These are phyloP conservation scores for Rhodamnia rubescens DNA, from an alignment of 345 rosid species.

Conservation along the genomic window DNA sequence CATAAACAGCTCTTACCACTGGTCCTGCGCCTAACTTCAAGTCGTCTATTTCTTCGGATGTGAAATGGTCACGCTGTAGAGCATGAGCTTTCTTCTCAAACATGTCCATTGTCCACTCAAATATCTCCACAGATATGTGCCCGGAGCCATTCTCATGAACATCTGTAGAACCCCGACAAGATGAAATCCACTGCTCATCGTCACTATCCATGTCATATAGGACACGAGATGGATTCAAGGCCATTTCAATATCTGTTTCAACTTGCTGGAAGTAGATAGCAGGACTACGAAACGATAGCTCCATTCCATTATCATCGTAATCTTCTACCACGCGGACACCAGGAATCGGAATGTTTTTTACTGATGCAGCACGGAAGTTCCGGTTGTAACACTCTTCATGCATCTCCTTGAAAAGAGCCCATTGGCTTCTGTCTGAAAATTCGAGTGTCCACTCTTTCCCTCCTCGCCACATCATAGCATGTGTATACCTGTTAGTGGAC, in stretches of 20 bases:
- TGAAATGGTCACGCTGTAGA: constrained; percentile 55
- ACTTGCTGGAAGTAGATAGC: constrained; percentile 63
- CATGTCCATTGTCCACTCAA: constrained; percentile 78
- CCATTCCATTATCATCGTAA: constrained; percentile 32
- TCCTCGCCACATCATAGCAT: constrained; percentile 99
- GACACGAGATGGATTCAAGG: constrained; percentile 62
- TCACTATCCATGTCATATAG: constrained; percentile 97
- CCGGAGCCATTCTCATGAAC: constrained; percentile 16
- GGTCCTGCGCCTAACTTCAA: constrained; percentile 46
- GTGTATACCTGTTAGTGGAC: constrained; percentile 79
- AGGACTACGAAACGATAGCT: constrained; percentile 33
- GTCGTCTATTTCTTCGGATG: constrained; percentile 56
- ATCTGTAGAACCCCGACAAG: constrained; percentile 29
- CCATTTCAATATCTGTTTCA: constrained; percentile 91
- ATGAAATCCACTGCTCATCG: constrained; percentile 63
- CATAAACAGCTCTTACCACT: constrained; percentile 35
- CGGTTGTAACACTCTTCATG: constrained; percentile 94
- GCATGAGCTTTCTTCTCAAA: constrained; percentile 84
- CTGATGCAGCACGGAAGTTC: constrained; percentile 69
- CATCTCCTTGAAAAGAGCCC: constrained; percentile 93
- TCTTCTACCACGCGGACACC: constrained; percentile 72
- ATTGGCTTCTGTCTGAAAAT: constrained; percentile 84
- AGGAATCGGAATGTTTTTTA: constrained; percentile 91
- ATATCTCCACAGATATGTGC: constrained; percentile 43
- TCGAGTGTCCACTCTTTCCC: constrained; percentile 95